Percentiles rank a stretch among this genome's conserved stretches.
Conservation (phyloP, 495 filamentous ascomycete species). For the Hypoxylon cercidicola region DNA sequence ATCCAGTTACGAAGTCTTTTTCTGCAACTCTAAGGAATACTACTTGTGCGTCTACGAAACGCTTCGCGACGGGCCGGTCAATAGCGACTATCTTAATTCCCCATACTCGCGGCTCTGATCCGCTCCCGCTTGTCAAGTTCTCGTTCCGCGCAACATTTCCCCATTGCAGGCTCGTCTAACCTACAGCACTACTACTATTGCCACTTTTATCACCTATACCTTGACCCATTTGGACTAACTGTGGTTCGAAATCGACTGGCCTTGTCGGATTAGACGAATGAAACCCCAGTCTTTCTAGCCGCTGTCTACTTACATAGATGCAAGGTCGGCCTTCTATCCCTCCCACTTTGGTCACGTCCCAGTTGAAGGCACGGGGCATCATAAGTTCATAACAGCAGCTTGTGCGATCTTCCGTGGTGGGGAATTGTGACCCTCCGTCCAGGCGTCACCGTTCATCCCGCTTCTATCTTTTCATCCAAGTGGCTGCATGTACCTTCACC, state of each 20-base stretch:
- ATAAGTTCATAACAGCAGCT: conserved; percentile 48
- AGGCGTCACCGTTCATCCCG: conserved; percentile 49
- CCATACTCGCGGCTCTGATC: conserved; percentile 41
- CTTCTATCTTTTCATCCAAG: conserved; percentile 45
- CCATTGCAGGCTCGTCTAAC: conserved; percentile 6
- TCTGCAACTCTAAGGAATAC: conserved; percentile 18
- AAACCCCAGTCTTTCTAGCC: conserved; percentile 56
- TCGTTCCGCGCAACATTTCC: conserved; percentile 17
- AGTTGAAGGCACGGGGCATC: conserved; percentile 51
- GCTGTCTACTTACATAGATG: conserved; percentile 53
- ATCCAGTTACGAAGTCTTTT: not conserved
- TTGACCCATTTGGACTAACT: conserved; percentile 39
- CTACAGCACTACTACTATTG: conserved; percentile 9
- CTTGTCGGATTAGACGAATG: conserved; percentile 51
- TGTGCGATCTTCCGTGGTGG: conserved; percentile 53
- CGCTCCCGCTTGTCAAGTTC: conserved; percentile 36
- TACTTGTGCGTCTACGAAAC: conserved; percentile 31
- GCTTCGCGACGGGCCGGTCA: conserved; percentile 42
- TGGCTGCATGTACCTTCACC: conserved; percentile 47
- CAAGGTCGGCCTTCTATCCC: conserved; percentile 53
- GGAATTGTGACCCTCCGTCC: conserved; percentile 51
- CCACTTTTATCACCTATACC: conserved; percentile 2
- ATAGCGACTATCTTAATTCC: conserved; percentile 43
- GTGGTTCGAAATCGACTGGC: conserved; percentile 42
- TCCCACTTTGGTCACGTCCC: conserved; percentile 49